These are phyloP conservation scores for Thuja plicata DNA, from an alignment of 83 land plant genomes.

Conservation along the genomic window DNA sequence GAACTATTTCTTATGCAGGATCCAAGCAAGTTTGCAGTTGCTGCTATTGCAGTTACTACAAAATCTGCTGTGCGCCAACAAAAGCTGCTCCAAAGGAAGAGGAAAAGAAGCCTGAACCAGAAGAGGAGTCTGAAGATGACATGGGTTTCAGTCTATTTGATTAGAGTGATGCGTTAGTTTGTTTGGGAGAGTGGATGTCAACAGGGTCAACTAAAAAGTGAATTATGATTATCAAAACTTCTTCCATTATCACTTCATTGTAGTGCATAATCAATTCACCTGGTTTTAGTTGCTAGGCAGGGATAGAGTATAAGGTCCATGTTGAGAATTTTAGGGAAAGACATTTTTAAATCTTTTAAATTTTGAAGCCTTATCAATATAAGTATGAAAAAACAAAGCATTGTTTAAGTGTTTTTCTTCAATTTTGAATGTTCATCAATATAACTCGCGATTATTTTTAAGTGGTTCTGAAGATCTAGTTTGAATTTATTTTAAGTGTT, in stretches of 20 bases:
- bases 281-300: neutral
- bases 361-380: neutral
- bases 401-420: neutral
- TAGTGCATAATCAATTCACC: neutral
- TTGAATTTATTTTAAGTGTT: no score
- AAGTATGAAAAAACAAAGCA: neutral
- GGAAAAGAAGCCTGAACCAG: conserved; percentile 74
- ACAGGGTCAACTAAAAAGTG: neutral
- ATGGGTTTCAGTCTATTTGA: conserved; percentile 94
- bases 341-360: neutral
- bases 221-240: neutral
- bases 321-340: neutral
- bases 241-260: neutral
- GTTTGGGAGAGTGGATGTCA: neutral
- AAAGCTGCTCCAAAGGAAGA: conserved; percentile 46
- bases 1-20: conserved; percentile 56
- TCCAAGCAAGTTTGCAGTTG: conserved; percentile 91
- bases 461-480: no score
- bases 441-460: no score
- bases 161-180: conserved; percentile 19
- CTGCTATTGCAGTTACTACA: conserved; percentile 47
- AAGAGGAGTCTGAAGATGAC: conserved; percentile 84
- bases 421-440: no score
- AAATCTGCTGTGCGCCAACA: conserved; percentile 34
- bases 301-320: neutral